Base-by-base conservation (phyloP, 768 basidiomycete genomes). In the Russula abietina region DNA sequence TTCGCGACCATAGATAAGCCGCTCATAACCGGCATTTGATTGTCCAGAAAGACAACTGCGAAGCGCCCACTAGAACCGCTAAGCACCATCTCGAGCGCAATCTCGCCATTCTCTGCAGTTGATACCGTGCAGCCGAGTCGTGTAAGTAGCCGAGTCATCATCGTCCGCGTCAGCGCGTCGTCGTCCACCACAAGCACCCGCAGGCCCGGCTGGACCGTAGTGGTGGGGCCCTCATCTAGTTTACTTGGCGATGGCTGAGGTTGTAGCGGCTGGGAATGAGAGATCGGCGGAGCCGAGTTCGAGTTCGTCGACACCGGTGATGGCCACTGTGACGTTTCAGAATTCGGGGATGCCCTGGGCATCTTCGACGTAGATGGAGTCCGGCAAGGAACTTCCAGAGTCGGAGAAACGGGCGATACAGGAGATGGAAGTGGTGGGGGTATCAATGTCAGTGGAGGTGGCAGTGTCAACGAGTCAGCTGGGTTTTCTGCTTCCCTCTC, bases 21-120 rank as follows among this genome's bases (percentile, higher is more conserved):
- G 64, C 86, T 86, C 78, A 91, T 79, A 22, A 90, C 76, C 10
- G 87, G 88, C 89, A 93, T 93, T 73, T 92, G 90, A 71, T 94
- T 93, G 65, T 83, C 79, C 67, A 86, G 71, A 71, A 84, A 84
- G 26, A 81, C 74, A 11, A 81, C 73, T 56, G 81, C 81, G 57
- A 74, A 81, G 38, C 65, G 48, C 32, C 51, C 64, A 33, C n/a
- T 36, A 38, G 4, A 10, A 49, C 28, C 32, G 24, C 84, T 83
- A 7, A 89, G 68, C 36, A 91, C 84, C 79, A 89, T 79, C 63
- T 89, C 83, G 57, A 93, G 74, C 24, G 90, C 91, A 39, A 86
- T 72, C 69, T 87, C 82, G 7, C 93, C 93, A 69, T 95, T 92
- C 75, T 93, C 89, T 12, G 93, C 92, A 19, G 83, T 84, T 16